Evolutionary conservation across 139 green algal genomes (phyloP).

Genomic region (Eudorina sp.): DNA sequence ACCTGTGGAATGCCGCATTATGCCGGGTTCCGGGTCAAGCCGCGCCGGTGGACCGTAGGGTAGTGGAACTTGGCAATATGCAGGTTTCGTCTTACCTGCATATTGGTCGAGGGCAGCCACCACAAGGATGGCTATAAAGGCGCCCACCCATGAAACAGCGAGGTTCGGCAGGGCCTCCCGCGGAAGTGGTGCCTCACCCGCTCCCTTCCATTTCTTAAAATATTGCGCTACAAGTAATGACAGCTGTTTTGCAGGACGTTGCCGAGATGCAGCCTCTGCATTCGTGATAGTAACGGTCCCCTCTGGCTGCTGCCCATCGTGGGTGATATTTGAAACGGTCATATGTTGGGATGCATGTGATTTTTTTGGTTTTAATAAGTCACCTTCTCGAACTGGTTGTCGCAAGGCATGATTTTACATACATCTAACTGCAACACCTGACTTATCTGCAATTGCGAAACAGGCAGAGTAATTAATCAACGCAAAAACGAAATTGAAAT

Average conservation of each 20-base stretch:
- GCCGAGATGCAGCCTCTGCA: neutral
- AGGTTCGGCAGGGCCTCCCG: neutral
- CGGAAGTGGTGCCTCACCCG: neutral
- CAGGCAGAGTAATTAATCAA: too few relatives aligned
- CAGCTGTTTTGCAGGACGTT: neutral
- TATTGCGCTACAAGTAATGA: neutral
- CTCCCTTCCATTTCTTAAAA: neutral
- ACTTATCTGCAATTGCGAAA: too few relatives aligned
- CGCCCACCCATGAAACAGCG: neutral
- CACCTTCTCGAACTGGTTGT: too few relatives aligned
- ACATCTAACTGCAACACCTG: too few relatives aligned
- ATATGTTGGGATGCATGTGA: neutral
- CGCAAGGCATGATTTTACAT: too few relatives aligned
- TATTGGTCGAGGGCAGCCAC: neutral
- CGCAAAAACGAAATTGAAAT: too few relatives aligned
- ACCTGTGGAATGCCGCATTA: neutral
- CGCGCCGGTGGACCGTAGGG: too few relatives aligned
- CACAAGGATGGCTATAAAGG: constrained; percentile 11
- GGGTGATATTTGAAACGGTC: neutral
- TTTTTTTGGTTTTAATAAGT: too few relatives aligned
- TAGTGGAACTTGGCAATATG: too few relatives aligned
- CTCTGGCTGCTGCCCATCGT: neutral
- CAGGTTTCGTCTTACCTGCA: neutral
- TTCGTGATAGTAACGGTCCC: neutral
- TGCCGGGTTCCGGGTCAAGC: neutral